Conservation (phyloP, 345 rosid genomes). For the Clausena lansium region DNA sequence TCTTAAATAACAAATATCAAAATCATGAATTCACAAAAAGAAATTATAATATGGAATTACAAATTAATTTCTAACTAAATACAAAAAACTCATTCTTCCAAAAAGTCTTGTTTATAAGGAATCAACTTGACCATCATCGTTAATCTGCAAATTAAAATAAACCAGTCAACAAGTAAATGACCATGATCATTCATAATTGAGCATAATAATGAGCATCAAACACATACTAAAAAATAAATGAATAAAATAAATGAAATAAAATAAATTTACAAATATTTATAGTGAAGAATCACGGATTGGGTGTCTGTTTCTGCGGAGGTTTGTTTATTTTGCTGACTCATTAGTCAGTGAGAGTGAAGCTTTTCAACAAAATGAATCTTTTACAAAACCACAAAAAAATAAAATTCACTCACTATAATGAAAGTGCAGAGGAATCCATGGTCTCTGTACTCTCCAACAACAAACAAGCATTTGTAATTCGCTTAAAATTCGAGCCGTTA, state of each 20-base stretch:
- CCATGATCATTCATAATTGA: too few species aligned
- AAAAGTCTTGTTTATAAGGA: too few species aligned
- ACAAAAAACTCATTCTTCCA: too few species aligned
- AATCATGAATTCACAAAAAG: too few species aligned
- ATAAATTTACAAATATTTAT: neutral
- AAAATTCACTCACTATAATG: neutral
- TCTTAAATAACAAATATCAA: too few species aligned
- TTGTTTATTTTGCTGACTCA: constrained; percentile 5
- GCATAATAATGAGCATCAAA: too few species aligned
- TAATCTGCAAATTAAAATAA: too few species aligned
- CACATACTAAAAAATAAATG: too few species aligned
- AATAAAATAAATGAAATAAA: neutral
- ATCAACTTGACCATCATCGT: too few species aligned
- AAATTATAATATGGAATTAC: too few species aligned
- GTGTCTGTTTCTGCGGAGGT: constrained; percentile 28
- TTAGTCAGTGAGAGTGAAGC: neutral
- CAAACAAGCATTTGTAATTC: neutral
- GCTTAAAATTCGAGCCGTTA: neutral
- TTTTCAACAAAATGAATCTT: neutral
- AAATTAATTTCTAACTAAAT: too few species aligned
- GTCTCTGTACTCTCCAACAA: neutral
- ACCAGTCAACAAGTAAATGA: too few species aligned
- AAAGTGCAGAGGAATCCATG: neutral
- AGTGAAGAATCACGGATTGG: constrained; percentile 47
- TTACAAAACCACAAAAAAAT: neutral